Base-by-base conservation (phyloP, 2,329 filamentous ascomycete genomes). In the Esteya vermicola region DNA sequence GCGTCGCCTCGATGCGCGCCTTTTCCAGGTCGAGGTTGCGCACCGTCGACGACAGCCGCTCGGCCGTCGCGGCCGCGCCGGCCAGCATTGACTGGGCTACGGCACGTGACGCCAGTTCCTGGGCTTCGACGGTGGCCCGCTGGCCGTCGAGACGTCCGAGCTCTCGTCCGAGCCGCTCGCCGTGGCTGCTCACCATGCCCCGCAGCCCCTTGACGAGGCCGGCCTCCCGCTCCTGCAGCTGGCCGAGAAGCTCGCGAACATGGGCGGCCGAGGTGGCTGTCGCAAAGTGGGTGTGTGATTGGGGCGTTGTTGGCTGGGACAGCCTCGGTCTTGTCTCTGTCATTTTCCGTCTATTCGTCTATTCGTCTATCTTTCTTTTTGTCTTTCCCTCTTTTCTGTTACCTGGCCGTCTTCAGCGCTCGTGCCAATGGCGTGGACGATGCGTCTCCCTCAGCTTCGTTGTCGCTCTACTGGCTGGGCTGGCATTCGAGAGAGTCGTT, bases 81-180 rank as follows among this genome's bases (percentile, higher is more conserved):
- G 85, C 79, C 44, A 98, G 79, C 83, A 95, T 94, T 56, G 78
- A 81, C 72, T 85, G 84, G 67, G 84, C 83, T 54, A 98, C 81
- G 33, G 78, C 70, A 46, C 89, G 76, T 13, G 86, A 81, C 37
- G 83, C 81, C 52, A 88, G 81, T 38, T 82, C 83, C 55, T 96
- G 91, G 6, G 85, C 76, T 43, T 86, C 86, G 25, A 96, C 72
- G 47, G 88, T 81, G 32, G 88, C 88, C 49, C 91, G 83, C 40
- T 95, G 72, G 23, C 94, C 70, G 59, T 98, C 91, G 47, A 98
- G 72, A 16, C 89, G 81, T 45, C 78, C 78, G 38, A 98, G 70
- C 53, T 95, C 85, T 48, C 86, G 82, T 18, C 82, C 81, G 37
- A 98, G 74, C 22, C 33, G 33, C 54, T 93, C 83, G 45, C 84